Evolutionary conservation across 495 filamentous ascomycete species (phyloP), one percentile per base, ranked within the genome.

Genomic region (Niebla homalea): DNA sequence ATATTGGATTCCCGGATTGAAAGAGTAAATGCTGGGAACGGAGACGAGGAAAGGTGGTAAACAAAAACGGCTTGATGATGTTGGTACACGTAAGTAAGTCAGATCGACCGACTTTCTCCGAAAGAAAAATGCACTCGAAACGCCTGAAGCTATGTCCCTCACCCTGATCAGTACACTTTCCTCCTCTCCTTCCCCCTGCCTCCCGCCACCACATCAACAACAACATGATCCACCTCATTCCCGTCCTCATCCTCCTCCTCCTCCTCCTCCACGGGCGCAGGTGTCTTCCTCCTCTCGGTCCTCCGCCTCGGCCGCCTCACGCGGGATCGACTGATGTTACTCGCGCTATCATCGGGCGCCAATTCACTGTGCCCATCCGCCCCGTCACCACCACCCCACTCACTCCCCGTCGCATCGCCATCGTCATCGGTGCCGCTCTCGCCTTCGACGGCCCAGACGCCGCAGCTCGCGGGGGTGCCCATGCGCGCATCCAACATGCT

Each of bases 191-290:
- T 45, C 15, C 29, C 45, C 16, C 39, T 22, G 11, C 39, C 39
- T 2, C 36, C 54, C 39, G 16, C 45, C 2, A 19, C 37, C 22
- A 22, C 47, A 12, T 20, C 53, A 15, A 10, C 44, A 26, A 19
- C 44, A 20, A 18, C 10, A 7, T 40, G n/a, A 6, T 46, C 53
- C 36, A 20, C 45, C 5, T 37, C 37, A 23, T 25, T 44, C 16
- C 25, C 49, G 5, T 10, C 25, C 26, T 26, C 44, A 10, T 5
- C 4, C n/a, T 38, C 49, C 43, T 75, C 77, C 60, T 86, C 83
- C 18, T 81, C 80, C 59, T 92, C 87, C 64, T 95, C 89, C 64
- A 87, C 85, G 8, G 93, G 87, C 0, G 80, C 78, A 16, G 87
- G 88, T 0, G 88, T 87, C 2, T 88, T 94, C 11, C 83, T 73